Percentiles rank a stretch among this genome's conserved stretches.
Conservation (phyloP, 345 rosid species). For the Sisymbrium altissimum region DNA sequence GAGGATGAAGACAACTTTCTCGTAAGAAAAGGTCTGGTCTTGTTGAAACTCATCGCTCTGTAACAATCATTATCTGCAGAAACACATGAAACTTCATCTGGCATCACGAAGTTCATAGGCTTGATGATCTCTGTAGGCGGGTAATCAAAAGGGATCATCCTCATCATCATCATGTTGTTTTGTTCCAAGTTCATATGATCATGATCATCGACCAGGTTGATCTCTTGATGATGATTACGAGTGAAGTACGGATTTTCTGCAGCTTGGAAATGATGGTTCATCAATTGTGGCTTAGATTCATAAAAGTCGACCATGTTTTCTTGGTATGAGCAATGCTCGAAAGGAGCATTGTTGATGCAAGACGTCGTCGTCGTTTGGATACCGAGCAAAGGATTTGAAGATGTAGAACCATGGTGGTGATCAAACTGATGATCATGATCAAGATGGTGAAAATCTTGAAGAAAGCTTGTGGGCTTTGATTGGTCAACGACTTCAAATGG, state of each 20-base stretch:
- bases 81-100: slow-evolving; percentile 62
- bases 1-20: slow-evolving; percentile 34
- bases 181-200: slow-evolving; percentile 30
- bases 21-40: slow-evolving; percentile 35
- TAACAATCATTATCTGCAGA: slow-evolving; percentile 37
- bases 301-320: slow-evolving; percentile 35
- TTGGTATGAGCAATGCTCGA: slow-evolving; percentile 45
- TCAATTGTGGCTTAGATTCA: slow-evolving; percentile 60
- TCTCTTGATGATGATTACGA: slow-evolving; percentile 20
- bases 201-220: slow-evolving; percentile 43
- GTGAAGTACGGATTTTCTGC: slow-evolving; percentile 21
- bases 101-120: slow-evolving; percentile 42
- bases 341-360: slow-evolving; percentile 38
- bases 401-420: slow-evolving; percentile 32
- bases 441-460: slow-evolving; percentile 58
- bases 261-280: slow-evolving; percentile 39
- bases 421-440: slow-evolving; percentile 37
- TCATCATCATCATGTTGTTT: slow-evolving; percentile 34
- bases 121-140: slow-evolving; percentile 45
- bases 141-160: slow-evolving; percentile 35
- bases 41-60: slow-evolving; percentile 31
- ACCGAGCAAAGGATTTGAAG: slow-evolving; percentile 42
- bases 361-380: slow-evolving; percentile 33
- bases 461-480: slow-evolving; percentile 37
- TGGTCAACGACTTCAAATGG: slow-evolving; percentile 36